These are phyloP conservation scores for Aspergillus pseudotamarii DNA, from an alignment of 2,329 filamentous ascomycete species.

Conservation along the genomic window DNA sequence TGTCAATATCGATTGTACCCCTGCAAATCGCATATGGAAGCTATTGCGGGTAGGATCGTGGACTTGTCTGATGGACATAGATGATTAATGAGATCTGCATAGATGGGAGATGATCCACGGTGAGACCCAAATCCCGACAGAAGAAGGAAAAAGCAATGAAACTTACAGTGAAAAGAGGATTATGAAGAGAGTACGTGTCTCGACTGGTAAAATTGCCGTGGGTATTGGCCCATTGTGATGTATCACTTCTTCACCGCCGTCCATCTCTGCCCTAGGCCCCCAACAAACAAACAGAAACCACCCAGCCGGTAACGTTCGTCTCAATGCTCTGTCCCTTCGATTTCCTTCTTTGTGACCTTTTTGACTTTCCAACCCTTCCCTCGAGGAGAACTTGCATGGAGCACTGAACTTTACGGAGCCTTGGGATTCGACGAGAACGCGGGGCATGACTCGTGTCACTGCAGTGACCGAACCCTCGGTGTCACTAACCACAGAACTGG, in stretches of 20 bases:
- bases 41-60: neutral
- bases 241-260: neutral
- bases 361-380: neutral
- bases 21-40: neutral
- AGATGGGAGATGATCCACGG: neutral
- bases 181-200: neutral
- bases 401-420: neutral
- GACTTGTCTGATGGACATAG: no score
- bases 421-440: neutral
- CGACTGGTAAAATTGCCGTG: neutral
- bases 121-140: neutral
- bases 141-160: neutral
- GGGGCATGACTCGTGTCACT: neutral
- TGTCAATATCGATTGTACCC: neutral
- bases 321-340: neutral
- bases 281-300: neutral
- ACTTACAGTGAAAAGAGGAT: neutral
- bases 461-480: neutral
- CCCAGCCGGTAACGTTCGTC: neutral
- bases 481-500: neutral
- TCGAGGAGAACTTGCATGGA: neutral
- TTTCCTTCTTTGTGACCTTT: neutral
- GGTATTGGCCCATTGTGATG: neutral
- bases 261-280: neutral
- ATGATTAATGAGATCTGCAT: no score